Conservation (phyloP, 257 asterid genomes). For the Solanum pimpinellifolium region DNA sequence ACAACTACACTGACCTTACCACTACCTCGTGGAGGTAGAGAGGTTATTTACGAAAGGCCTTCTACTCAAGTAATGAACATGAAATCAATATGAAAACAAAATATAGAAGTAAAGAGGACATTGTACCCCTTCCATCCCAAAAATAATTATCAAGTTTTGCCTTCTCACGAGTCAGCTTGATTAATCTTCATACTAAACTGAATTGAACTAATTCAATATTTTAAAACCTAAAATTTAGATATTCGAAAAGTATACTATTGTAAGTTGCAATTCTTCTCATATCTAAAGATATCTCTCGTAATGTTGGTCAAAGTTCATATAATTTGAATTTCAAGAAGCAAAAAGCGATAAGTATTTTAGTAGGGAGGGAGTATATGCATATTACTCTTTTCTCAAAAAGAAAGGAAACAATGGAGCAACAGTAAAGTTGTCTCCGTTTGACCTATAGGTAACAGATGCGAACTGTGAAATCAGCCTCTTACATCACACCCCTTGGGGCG, state of each 20-base stretch:
- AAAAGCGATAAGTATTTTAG: neutral
- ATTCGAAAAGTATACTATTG: neutral
- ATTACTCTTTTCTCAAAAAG: neutral
- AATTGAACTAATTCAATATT: neutral
- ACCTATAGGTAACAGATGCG: neutral
- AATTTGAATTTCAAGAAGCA: neutral
- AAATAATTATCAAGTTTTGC: neutral
- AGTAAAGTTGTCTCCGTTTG: neutral
- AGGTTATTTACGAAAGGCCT: neutral
- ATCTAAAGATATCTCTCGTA: neutral
- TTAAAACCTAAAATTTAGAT: neutral
- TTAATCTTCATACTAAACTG: neutral
- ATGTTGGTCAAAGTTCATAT: neutral
- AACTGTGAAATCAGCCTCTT: neutral
- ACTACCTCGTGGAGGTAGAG: neutral
- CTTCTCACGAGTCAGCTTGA: neutral
- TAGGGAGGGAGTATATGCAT: neutral
- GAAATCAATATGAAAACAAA: neutral
- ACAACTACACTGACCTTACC: neutral
- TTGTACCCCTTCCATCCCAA: neutral
- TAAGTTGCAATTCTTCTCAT: neutral
- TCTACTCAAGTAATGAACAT: neutral
- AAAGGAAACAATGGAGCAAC: neutral
- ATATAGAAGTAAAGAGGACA: neutral
- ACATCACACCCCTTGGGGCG: neutral